A percentile compares a stretch with the other conserved stretches of the same genome.
Conservation (phyloP, 129 eudicot genomes). For the Lactuca sativa region DNA sequence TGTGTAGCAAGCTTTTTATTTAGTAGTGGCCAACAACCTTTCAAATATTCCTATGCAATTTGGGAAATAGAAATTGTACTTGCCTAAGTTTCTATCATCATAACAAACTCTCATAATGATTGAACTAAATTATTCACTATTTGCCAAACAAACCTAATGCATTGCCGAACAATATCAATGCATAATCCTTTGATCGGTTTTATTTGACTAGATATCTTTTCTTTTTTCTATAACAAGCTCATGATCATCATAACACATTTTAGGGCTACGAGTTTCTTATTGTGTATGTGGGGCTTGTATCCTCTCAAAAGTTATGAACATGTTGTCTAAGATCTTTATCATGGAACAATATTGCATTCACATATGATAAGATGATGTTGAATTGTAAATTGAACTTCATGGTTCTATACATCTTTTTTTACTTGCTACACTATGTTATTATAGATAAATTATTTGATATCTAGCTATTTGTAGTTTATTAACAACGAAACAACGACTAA, state of each 20-base stretch:
- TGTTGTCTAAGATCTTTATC: not conserved
- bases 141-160: slow-evolving; percentile 39
- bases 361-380: not conserved
- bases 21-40: slow-evolving; percentile 33
- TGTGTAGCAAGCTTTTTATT: slow-evolving; percentile 21
- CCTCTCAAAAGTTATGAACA: not conserved
- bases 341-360: not conserved
- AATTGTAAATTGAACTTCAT: not conserved
- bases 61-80: slow-evolving; percentile 29
- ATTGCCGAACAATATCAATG: slow-evolving; percentile 21
- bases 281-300: not conserved
- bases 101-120: slow-evolving; percentile 42
- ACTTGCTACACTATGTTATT: not conserved
- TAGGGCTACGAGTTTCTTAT: not conserved
- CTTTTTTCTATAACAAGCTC: not conserved
- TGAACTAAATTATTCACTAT: slow-evolving; percentile 29
- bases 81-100: slow-evolving; percentile 36
- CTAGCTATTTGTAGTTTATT: not conserved
- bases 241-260: not conserved
- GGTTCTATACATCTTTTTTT: not conserved
- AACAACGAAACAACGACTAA: not conserved
- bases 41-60: slow-evolving; percentile 27
- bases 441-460: not conserved
- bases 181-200: not conserved
- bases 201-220: not conserved